Percentiles rank a stretch among this genome's conserved stretches.
These are phyloP conservation scores for Melanogaster broomeanus DNA, from an alignment of 768 basidiomycete species.

Conservation along the genomic window DNA sequence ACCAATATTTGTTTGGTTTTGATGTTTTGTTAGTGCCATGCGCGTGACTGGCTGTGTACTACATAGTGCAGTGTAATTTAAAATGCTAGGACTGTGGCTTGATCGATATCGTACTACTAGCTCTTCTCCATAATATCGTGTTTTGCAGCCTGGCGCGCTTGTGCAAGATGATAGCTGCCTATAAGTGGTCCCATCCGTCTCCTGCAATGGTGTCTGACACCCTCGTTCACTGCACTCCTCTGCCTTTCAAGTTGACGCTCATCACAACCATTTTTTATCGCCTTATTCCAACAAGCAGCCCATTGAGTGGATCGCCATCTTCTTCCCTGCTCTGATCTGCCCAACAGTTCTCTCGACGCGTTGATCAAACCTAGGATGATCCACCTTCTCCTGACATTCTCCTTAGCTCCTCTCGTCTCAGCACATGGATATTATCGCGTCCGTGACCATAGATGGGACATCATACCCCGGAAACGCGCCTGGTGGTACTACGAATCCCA, in stretches of 20 bases:
- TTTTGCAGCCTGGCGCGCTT: no score
- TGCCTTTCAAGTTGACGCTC: background rate
- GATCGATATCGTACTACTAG: no score
- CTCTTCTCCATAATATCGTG: no score
- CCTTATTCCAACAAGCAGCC: slow-evolving; percentile 8
- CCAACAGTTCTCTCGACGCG: background rate
- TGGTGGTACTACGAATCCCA: slow-evolving; percentile 34
- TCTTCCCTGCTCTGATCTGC: background rate
- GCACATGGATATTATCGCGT: slow-evolving; percentile 33
- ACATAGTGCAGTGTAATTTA: no score
- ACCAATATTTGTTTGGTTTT: no score
- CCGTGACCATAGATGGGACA: slow-evolving; percentile 32
- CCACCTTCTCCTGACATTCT: slow-evolving; percentile 8
- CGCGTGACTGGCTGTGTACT: no score
- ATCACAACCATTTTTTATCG: slow-evolving; percentile 5
- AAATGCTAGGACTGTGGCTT: no score
- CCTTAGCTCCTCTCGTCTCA: slow-evolving; percentile 19
- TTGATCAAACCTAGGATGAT: slow-evolving; percentile 9
- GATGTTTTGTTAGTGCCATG: no score
- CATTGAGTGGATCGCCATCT: slow-evolving; percentile 21
- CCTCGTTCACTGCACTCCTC: background rate
- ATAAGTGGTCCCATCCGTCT: no score
- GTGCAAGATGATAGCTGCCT: no score
- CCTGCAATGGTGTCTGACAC: no score
- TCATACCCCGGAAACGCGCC: slow-evolving; percentile 32